Percentiles rank a stretch among this genome's conserved stretches.
These are phyloP conservation scores for Calonectria pteridis DNA, from an alignment of 2,329 filamentous ascomycete species.

Conservation along the genomic window DNA sequence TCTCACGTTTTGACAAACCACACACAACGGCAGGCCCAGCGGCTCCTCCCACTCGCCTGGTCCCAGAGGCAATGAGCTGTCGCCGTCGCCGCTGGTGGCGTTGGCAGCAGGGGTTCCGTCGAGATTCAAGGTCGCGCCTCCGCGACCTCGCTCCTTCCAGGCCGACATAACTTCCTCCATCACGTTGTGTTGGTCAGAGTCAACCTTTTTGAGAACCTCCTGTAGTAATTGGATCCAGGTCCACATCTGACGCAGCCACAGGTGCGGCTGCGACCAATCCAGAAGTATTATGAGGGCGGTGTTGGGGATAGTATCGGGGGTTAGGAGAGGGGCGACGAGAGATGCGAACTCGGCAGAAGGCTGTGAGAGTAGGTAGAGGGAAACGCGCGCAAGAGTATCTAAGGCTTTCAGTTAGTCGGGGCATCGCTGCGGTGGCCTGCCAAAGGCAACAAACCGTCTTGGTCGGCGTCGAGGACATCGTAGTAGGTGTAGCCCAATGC, in stretches of 20 bases:
- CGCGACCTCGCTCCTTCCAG: slow-evolving; percentile 82
- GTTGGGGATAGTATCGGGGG: slow-evolving; percentile 84
- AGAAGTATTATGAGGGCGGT: slow-evolving; percentile 92
- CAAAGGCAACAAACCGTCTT: slow-evolving; percentile 76
- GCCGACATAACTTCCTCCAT: slow-evolving; percentile 88
- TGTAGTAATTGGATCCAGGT: slow-evolving; percentile 90
- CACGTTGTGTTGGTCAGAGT: slow-evolving; percentile 80
- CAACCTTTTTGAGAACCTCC: slow-evolving; percentile 79
- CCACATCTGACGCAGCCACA: slow-evolving; percentile 89
- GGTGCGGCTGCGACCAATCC: slow-evolving; percentile 94
- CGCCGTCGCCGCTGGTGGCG: slow-evolving; percentile 66
- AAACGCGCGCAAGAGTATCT: slow-evolving; percentile 93
- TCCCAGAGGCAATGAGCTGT: slow-evolving; percentile 81
- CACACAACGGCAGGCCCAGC: slow-evolving; percentile 86
- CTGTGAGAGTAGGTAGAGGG: slow-evolving; percentile 88
- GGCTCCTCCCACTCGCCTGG: slow-evolving; percentile 95
- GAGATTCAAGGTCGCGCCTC: slow-evolving; percentile 70
- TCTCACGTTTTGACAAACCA: slow-evolving; percentile 94
- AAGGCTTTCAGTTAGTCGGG: slow-evolving; percentile 37
- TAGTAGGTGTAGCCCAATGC: slow-evolving; percentile 95
- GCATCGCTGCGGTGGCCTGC: neutral
- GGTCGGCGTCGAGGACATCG: slow-evolving; percentile 92
- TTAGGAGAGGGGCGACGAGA: slow-evolving; percentile 86
- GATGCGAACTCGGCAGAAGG: slow-evolving; percentile 86
- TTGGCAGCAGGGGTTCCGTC: slow-evolving; percentile 72